Percentiles rank a stretch among this genome's conserved stretches.
Conservation (phyloP, 352 stramenopile genomes). For the Globisporangium radiosum region DNA sequence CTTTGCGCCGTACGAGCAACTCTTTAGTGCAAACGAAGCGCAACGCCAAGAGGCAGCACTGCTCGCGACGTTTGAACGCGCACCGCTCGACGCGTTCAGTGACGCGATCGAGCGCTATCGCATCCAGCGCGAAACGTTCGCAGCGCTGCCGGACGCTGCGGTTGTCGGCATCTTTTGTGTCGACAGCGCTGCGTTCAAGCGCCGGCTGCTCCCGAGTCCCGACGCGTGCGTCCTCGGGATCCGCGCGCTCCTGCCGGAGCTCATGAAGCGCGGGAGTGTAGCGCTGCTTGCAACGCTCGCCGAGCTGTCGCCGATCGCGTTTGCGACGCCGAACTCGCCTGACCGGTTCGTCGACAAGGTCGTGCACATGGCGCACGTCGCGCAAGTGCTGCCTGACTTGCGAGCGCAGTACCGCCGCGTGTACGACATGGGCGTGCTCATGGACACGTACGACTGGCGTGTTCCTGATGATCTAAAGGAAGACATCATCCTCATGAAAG, state of each 20-base stretch:
- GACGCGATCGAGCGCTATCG: conserved; percentile 83
- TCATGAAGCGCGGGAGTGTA: conserved; percentile 85
- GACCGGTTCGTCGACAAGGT: conserved; percentile 87
- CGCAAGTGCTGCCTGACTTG: conserved; percentile 62
- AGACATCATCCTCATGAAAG: conserved; percentile 92
- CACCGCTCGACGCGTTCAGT: conserved; percentile 67
- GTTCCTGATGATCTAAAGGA: conserved; percentile 91
- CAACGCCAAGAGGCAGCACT: conserved; percentile 17
- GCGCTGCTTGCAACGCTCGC: conserved; percentile 80
- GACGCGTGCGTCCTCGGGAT: conserved; percentile 85
- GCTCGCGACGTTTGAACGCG: neutral
- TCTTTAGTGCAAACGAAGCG: conserved; percentile 79
- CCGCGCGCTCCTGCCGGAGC: conserved; percentile 71
- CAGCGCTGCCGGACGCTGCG: conserved; percentile 71
- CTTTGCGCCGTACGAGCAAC: conserved; percentile 86
- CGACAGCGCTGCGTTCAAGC: conserved; percentile 86
- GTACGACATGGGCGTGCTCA: conserved; percentile 84
- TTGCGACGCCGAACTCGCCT: conserved; percentile 54
- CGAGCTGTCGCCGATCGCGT: conserved; percentile 78
- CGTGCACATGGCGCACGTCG: conserved; percentile 83
- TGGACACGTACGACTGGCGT: conserved; percentile 90
- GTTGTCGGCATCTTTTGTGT: conserved; percentile 92
- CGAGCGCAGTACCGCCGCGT: conserved; percentile 68
- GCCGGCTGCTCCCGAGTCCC: conserved; percentile 81
- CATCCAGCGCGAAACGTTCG: conserved; percentile 70